phyloP scores from a whole-genome alignment of 805 yeast species.

The Saturnispora hagleri region DNA sequence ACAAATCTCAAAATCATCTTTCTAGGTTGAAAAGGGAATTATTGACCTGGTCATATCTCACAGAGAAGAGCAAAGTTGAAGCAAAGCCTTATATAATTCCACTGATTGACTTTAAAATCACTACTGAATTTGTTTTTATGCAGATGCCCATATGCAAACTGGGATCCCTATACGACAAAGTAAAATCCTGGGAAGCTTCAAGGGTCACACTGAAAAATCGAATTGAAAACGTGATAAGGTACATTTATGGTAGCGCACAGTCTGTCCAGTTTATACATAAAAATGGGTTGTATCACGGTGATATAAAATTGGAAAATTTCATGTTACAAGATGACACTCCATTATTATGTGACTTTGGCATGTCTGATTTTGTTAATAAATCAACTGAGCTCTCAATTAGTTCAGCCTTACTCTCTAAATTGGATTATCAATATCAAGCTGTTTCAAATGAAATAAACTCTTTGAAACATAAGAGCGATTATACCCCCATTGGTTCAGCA shows the following conservation, averaged over 20 bases:
- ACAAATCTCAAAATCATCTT: slow-evolving; percentile 37
- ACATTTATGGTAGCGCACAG: slow-evolving; percentile 43
- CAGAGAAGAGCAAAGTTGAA: slow-evolving; percentile 26
- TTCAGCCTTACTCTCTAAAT: not conserved
- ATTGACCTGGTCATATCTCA: slow-evolving; percentile 51
- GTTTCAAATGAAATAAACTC: not conserved
- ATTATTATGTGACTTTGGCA: slow-evolving; percentile 83
- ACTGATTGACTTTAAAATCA: slow-evolving; percentile 51
- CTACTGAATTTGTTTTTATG: slow-evolving; percentile 53
- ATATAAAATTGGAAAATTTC: slow-evolving; percentile 74
- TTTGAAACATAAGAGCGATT: not conserved
- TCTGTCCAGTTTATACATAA: slow-evolving; percentile 59
- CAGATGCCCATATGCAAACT: slow-evolving; percentile 59
- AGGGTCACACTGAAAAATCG: slow-evolving; percentile 11
- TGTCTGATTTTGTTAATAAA: slow-evolving; percentile 34
- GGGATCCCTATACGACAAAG: slow-evolving; percentile 76
- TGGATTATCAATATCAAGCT: not conserved
- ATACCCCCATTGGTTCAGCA: not conserved
- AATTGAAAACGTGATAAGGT: slow-evolving; percentile 24
- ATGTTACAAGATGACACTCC: slow-evolving; percentile 44
- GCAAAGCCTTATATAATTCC: slow-evolving; percentile 59
- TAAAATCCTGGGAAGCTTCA: slow-evolving; percentile 49
- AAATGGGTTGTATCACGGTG: slow-evolving; percentile 67
- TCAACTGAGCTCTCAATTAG: not conserved
- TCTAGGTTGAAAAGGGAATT: slow-evolving; percentile 63